Evolutionary conservation across 176 grass and related monocot species (phyloP), one percentile per base, ranked within the genome.

Genomic region (Oropetium thomaeum): DNA sequence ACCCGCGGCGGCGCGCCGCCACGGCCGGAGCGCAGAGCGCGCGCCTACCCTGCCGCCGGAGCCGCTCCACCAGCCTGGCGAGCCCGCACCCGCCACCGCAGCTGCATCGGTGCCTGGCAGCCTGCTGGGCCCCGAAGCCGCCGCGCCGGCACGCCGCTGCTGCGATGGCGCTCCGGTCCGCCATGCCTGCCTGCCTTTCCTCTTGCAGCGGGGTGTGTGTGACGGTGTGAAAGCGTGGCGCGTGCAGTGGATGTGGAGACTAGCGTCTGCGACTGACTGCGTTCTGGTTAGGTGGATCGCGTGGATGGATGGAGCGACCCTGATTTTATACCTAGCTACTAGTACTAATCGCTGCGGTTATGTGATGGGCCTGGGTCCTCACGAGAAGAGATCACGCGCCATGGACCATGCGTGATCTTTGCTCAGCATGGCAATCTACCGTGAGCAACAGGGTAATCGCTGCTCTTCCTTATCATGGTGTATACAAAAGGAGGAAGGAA

Each of bases 11-110:
- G 14, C 10, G 67, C 28, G 71, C 34, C 33, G 70, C 34, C 33
- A 62, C 0, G n/a, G 60, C 47, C 69, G 74, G 17, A 8, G 82
- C 71, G 79, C 68, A 79, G 45, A 76, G 79, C 20, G 67, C 45
- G 35, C 33, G 39, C 33, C 73, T 83, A 67, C 89, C 91, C 74
- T 83, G 84, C 41, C 79, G 81, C 41, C 85, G 91, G 26, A 97
- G 86, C 52, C 87, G 87, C 27, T 80, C 83, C 25, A 97, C 65
- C 28, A 97, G 74, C 6, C 62, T 60, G 14, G 77, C 73, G 1
- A 92, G 67, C 8, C 90, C 23, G 75, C 11, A 8, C 4, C 58
- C 65, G 28, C 29, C 67, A 9, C 68, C 30, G 69, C 65, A 72
- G 59, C 22, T 23, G 52, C 81, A 92, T 26, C 71, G 77, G 5